Evolutionary conservation across 108 stramenopile species (phyloP).

Genomic region (Fistulifera solaris): DNA sequence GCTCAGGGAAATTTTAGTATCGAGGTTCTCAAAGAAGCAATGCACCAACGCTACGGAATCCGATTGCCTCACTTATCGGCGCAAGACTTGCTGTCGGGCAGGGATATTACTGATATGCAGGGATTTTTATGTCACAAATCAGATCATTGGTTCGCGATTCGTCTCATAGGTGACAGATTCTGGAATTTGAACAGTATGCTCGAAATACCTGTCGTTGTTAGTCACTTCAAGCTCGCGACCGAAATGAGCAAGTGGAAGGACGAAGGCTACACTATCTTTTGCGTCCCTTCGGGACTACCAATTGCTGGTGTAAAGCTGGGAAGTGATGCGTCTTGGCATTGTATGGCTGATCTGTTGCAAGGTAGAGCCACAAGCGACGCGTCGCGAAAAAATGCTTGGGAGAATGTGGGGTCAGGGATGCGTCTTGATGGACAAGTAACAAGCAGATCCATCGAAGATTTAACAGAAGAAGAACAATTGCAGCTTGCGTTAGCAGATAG

Average conservation of each 20-base stretch:
- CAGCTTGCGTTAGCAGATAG: constrained; percentile 48
- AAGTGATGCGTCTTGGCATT: neutral
- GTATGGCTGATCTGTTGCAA: constrained; percentile 4
- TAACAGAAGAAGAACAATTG: constrained; percentile 77
- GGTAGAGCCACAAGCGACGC: constrained; percentile 44
- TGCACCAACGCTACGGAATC: constrained; percentile 34
- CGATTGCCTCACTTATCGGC: constrained; percentile 17
- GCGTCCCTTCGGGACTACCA: constrained; percentile 33
- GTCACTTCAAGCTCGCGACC: constrained; percentile 66
- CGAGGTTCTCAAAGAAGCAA: constrained; percentile 61
- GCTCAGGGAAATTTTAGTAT: constrained; percentile 75
- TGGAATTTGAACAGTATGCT: constrained; percentile 80
- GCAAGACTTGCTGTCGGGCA: neutral
- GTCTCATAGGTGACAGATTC: constrained; percentile 66
- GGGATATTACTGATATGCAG: constrained; percentile 52
- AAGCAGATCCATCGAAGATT: constrained; percentile 15
- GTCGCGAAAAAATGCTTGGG: constrained; percentile 57
- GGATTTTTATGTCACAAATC: constrained; percentile 74
- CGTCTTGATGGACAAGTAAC: constrained; percentile 58
- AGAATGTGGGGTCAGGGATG: constrained; percentile 60
- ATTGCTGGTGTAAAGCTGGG: constrained; percentile 24
- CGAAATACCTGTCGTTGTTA: constrained; percentile 59
- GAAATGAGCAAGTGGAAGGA: constrained; percentile 46
- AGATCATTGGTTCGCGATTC: constrained; percentile 85
- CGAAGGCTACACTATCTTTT: constrained; percentile 38